Evolutionary conservation across 2,329 filamentous ascomycete species (phyloP), one percentile per base, ranked within the genome.

Genomic region (Aspergillus brunneoviolaceus): DNA sequence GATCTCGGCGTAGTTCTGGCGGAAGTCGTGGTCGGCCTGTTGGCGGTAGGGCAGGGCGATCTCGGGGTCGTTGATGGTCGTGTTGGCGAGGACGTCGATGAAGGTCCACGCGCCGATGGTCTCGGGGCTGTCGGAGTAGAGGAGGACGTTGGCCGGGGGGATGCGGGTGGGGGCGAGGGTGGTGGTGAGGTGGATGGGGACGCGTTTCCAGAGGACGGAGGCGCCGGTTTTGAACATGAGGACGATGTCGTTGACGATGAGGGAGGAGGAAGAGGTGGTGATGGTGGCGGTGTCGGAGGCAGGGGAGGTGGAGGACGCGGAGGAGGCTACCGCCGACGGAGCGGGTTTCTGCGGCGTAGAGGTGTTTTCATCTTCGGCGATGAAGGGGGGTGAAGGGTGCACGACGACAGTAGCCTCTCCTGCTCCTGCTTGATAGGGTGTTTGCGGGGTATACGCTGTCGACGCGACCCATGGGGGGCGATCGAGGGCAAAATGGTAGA

Each of bases 151-250:
- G 19, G 68, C 54, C 1, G 62, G 27, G 3, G 56, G 61, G 62
- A 71, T 69, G 51, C 68, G 68, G 14, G 64, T 51, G 5, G 65
- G 59, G 6, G 67, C 60, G 45, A 70, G 62, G 16, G 60, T 68
- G n/a, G 68, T 70, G n/a, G 64, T 42, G 3, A 71, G 54, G 47
- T 71, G 69, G 23, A 71, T 69, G 35, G 68, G 69, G 6, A 71
- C 57, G 6, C 67, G 66, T 49, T 66, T 67, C 67, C 68, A 70
- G 31, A 71, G 49, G 21, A 69, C 60, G 3, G 69, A 67, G 49
- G 68, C 66, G 2, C 68, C 69, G 23, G 69, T 69, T 47, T 71
- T 70, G 48, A 71, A 65, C 55, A 71, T 63, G 39, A 45, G 39
- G 16, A 45, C 39, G 16, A 45, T 19, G 39, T 45, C 39, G 14